Base-by-base conservation (phyloP, 2,329 filamentous ascomycete genomes). In the Meredithiella fracta region DNA sequence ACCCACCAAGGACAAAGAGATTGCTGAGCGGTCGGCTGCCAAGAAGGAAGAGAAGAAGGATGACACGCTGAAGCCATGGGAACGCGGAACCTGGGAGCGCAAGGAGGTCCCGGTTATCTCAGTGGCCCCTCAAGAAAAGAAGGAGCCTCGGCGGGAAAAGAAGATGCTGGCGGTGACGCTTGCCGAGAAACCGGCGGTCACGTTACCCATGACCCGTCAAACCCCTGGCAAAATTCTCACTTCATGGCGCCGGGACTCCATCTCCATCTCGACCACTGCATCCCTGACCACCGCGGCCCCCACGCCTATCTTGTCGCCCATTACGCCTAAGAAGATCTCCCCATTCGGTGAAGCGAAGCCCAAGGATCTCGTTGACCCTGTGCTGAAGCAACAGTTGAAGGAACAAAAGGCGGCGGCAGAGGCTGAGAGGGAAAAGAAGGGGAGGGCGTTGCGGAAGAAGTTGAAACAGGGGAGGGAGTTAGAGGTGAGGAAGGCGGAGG, bases 391-490 rank as follows among this genome's bases (percentile, higher is more conserved):
- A 71, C 76, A 98, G 52, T 82, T 96, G 58, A 79, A 89, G 11
- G 90, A 97, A 66, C 71, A 98, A 56, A 86, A 94, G 63, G 77
- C 44, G 3, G 47, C 47, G 14, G 37, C 51, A 9, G 40, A 51
- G 17, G 29, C 20, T 6, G 53, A 55, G 22, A 85, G 79, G 62
- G 88, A 95, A 66, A 98, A 95, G 74, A 94, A 95, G 68, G 91
- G 85, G 0, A 82, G 90, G 61, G 94, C 87, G 64, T 71, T 97
- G 47, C 86, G 84, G 67, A 98, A 98, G 75, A 98, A 97, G 70
- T 73, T 98, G 59, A 86, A 91, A 64, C 92, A 98, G 67, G 91
- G 92, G 3, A 85, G 82, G 62, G 92, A 97, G 1, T 74, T 98
- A 55, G 85, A 88, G 66, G 83, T 82, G 64, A 96, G 95, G 75